Base-by-base conservation (phyloP, 2,329 filamentous ascomycete species). In the Fusarium sp. region DNA sequence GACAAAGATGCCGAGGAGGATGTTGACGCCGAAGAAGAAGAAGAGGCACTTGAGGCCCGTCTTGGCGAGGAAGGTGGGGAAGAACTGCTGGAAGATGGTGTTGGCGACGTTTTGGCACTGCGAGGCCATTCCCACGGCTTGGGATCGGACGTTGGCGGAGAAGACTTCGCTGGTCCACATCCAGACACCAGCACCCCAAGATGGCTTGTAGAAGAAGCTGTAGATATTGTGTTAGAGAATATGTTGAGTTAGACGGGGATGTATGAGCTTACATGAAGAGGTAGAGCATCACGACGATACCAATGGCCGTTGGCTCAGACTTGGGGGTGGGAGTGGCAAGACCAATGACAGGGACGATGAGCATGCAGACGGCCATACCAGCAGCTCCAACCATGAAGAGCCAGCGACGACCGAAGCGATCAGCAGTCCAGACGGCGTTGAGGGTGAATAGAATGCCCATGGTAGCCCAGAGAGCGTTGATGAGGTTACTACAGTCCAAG, bases 381-480 rank as follows among this genome's bases (percentile, higher is more conserved):
- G 91, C 82, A 45, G 88, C 91, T 77, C 92, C 92, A 38, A 91
- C 85, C 65, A 94, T 91, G 77, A 94, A 87, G 67, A 94, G 84
- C 85, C 92, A 91, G 76, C 92, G 91, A 62, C 92, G 88, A 40
- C 92, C 92, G 74, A 92, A 94, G 59, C 91, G 88, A 80, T 94
- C 92, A 37, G 93, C 90, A 6, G 91, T 93, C 91, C 92, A 94
- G 40, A 91, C 88, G 15, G 92, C 92, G 74, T 93, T 94, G 52
- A 94, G 85, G 0, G 92, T 94, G 82, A 94, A 94, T 25, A 94
- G 69, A 71, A 94, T 94, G 66, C 91, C 91, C 74, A 91, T 92
- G 7, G 92, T 94, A 45, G 91, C 92, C 80, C 94, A 94, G 63
- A 94, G 85, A 5, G 92, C 92, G 80, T 94, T 94, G 85, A 94